A percentile compares a stretch with the other conserved stretches of the same genome.
Conservation (phyloP, 2,329 filamentous ascomycete genomes). For the Penicillium oxalicum region DNA sequence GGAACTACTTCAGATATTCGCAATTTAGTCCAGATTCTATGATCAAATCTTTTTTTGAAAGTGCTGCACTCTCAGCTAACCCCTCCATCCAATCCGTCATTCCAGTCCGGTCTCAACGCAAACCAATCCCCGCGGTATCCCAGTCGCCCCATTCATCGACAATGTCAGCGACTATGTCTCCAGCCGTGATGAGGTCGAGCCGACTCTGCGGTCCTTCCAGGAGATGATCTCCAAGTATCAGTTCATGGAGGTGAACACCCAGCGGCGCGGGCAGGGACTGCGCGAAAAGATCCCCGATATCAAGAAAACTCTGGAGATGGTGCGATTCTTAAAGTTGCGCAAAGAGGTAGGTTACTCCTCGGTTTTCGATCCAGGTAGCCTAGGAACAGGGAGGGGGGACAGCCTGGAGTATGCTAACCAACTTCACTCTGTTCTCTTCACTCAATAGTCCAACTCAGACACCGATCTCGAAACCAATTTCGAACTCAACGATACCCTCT, state of each 20-base stretch:
- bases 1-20: background rate
- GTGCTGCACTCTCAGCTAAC: slow-evolving; percentile 10
- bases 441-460: slow-evolving; percentile 29
- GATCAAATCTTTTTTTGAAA: background rate
- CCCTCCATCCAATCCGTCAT: slow-evolving; percentile 10
- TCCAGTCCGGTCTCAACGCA: slow-evolving; percentile 22
- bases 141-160: slow-evolving; percentile 43
- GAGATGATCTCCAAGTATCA: slow-evolving; percentile 80
- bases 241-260: slow-evolving; percentile 96
- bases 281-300: slow-evolving; percentile 97
- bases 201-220: slow-evolving; percentile 43
- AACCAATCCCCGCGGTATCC: slow-evolving; percentile 44
- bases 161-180: slow-evolving; percentile 44
- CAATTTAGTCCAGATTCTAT: too few relatives aligned
- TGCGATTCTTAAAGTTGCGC: slow-evolving; percentile 73
- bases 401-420: background rate
- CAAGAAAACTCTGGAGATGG: slow-evolving; percentile 88
- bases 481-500: slow-evolving; percentile 93
- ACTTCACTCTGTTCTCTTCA: background rate
- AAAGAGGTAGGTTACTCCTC: slow-evolving; percentile 53
- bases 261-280: slow-evolving; percentile 71
- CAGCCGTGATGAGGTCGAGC: slow-evolving; percentile 41
- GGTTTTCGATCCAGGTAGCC: too few relatives aligned
- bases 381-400: too few relatives aligned
- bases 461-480: slow-evolving; percentile 81